Conservation (phyloP, 164 flowering plant genomes). For the Magnolia changhungtana region DNA sequence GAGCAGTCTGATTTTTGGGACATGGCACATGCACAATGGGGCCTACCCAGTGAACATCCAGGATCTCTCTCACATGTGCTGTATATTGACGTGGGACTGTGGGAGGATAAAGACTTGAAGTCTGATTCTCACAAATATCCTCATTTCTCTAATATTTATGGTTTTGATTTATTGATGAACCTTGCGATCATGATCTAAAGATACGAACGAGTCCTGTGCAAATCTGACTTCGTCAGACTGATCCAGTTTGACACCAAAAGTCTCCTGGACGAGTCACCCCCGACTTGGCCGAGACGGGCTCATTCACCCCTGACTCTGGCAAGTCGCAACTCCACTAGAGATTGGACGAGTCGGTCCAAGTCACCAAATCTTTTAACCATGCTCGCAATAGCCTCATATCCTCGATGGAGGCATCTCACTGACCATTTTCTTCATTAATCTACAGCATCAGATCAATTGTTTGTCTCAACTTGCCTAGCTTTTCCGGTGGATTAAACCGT, state of each 20-base stretch:
- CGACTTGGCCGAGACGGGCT: too few species aligned
- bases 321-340: too few species aligned
- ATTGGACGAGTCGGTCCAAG: too few species aligned
- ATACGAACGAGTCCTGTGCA: background rate
- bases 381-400: too few species aligned
- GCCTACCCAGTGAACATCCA: background rate
- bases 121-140: background rate
- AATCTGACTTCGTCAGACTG: too few species aligned
- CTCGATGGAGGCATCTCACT: background rate
- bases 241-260: too few species aligned
- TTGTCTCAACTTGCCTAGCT: constrained; percentile 92
- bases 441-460: constrained; percentile 86
- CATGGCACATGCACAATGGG: background rate
- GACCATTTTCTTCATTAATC: background rate
- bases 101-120: background rate
- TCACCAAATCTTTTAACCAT: too few species aligned
- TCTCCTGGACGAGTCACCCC: too few species aligned
- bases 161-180: background rate
- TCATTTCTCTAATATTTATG: background rate
- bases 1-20: background rate
- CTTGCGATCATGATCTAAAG: background rate
- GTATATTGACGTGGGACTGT: background rate
- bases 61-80: background rate
- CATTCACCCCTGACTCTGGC: too few species aligned
- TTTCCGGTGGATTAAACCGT: constrained; percentile 92